phyloP scores from a whole-genome alignment of 306 rosid genomes.

The Spatholobus suberectus region DNA sequence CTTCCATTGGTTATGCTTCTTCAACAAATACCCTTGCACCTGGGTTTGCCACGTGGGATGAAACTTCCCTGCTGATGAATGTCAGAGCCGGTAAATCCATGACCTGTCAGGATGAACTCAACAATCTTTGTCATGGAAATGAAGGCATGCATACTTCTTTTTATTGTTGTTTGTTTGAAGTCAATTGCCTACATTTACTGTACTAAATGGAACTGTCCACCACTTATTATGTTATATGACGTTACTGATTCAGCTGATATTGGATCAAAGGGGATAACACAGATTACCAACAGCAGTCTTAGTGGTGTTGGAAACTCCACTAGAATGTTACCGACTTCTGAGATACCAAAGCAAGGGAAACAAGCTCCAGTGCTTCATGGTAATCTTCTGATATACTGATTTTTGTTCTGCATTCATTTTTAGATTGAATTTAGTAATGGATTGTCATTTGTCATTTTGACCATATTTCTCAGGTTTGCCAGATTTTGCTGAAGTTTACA shows the following conservation, averaged over 20 bases:
- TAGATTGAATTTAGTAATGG: not conserved
- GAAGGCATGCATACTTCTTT: slow-evolving; percentile 63
- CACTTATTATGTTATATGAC: slow-evolving; percentile 51
- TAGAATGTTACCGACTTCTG: slow-evolving; percentile 49
- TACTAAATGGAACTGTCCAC: slow-evolving; percentile 55
- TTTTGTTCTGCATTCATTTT: slow-evolving; percentile 14
- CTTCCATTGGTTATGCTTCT: slow-evolving; percentile 74
- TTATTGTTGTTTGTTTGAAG: slow-evolving; percentile 1
- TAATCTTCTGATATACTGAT: slow-evolving; percentile 49
- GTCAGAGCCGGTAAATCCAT: slow-evolving; percentile 48
- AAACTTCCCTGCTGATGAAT: slow-evolving; percentile 59
- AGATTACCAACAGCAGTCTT: slow-evolving; percentile 48
- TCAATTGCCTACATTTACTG: slow-evolving; percentile 22
- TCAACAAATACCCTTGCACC: slow-evolving; percentile 58
- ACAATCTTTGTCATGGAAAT: slow-evolving; percentile 47
- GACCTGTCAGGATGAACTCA: slow-evolving; percentile 62
- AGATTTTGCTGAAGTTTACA: slow-evolving; percentile 86
- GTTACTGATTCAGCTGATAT: slow-evolving; percentile 86
- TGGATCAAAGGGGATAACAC: slow-evolving; percentile 68
- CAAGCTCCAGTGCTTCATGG: slow-evolving; percentile 69
- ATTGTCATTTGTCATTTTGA: slow-evolving; percentile 22
- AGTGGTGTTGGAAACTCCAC: slow-evolving; percentile 62
- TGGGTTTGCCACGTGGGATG: slow-evolving; percentile 78
- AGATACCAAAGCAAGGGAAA: slow-evolving; percentile 61
- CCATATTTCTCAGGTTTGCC: slow-evolving; percentile 69